phyloP scores from a whole-genome alignment of 208 protist genomes.

The Acanthamoeba quina region DNA sequence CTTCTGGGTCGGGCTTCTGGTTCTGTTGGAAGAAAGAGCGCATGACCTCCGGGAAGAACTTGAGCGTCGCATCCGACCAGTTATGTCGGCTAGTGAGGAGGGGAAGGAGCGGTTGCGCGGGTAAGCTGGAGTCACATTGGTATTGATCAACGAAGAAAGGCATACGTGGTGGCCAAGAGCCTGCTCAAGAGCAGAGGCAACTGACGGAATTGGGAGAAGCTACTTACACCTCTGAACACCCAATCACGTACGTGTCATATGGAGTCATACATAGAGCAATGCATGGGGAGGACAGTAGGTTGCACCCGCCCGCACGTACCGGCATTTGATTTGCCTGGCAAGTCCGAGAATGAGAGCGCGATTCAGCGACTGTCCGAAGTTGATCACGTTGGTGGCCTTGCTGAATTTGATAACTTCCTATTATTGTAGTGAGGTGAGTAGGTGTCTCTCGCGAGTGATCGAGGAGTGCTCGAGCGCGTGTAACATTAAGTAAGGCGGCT shows the following conservation, averaged over 20 bases:
- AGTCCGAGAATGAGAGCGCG: conserved; percentile 39
- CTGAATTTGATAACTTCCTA: conserved; percentile 53
- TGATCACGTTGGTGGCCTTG: conserved; percentile 22
- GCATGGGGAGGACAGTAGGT: too few species aligned
- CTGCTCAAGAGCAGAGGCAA: not conserved
- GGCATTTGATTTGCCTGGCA: conserved; percentile 52
- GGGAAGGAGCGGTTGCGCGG: not conserved
- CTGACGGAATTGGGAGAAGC: not conserved
- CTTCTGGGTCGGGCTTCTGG: conserved; percentile 13
- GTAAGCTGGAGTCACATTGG: too few species aligned
- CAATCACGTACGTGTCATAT: not conserved
- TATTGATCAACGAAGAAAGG: not conserved
- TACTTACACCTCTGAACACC: conserved; percentile 8
- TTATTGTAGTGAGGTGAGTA: not conserved
- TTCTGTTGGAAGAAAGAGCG: conserved; percentile 13
- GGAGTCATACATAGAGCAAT: too few species aligned
- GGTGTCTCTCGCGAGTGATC: too few species aligned
- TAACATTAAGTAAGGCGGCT: not conserved
- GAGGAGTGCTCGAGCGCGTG: not conserved
- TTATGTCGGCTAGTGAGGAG: not conserved
- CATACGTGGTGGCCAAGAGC: conserved; percentile 21
- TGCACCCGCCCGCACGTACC: not conserved
- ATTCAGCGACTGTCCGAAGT: conserved; percentile 55
- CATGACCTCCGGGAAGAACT: conserved; percentile 42
- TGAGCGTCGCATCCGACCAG: conserved; percentile 32